Evolutionary conservation across 148 eudicot species (phyloP).

Genomic region (Camellia sinensis): DNA sequence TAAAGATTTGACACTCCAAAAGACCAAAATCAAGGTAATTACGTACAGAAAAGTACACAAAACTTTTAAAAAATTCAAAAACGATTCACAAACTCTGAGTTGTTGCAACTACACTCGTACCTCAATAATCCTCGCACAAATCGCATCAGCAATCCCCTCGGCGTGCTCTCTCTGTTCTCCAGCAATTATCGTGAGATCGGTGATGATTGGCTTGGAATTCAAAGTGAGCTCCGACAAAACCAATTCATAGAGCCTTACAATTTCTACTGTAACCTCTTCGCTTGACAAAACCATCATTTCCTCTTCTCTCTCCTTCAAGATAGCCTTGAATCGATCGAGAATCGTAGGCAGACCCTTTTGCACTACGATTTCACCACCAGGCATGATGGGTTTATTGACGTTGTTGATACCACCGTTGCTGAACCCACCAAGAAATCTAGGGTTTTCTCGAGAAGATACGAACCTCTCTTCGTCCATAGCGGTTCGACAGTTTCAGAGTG

Average conservation of each 20-base stretch:
- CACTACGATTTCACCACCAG: slow-evolving; percentile 21
- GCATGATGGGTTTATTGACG: slow-evolving; percentile 6
- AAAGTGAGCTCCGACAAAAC: slow-evolving; percentile 63
- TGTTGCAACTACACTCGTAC: slow-evolving; percentile 28
- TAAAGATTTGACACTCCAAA: neutral
- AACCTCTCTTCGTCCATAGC: slow-evolving; percentile 20
- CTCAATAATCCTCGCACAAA: slow-evolving; percentile 86
- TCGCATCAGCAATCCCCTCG: slow-evolving; percentile 67
- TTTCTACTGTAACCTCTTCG: slow-evolving; percentile 39
- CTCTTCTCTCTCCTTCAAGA: slow-evolving; percentile 55
- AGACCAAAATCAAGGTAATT: neutral
- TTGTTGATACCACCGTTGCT: neutral
- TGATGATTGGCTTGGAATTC: slow-evolving; percentile 90
- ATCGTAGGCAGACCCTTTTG: slow-evolving; percentile 40
- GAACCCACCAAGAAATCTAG: slow-evolving; percentile 13
- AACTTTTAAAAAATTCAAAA: neutral
- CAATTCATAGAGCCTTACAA: slow-evolving; percentile 63
- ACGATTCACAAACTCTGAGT: neutral
- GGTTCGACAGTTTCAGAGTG: neutral
- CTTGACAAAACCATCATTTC: slow-evolving; percentile 35
- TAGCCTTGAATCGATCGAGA: slow-evolving; percentile 61
- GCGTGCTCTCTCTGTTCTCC: slow-evolving; percentile 65
- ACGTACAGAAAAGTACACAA: neutral
- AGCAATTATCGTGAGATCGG: slow-evolving; percentile 92
- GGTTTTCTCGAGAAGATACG: slow-evolving; percentile 14